These are phyloP conservation scores for Irpex rosettiformis DNA, from an alignment of 1,284 basidiomycete genomes.

Conservation along the genomic window DNA sequence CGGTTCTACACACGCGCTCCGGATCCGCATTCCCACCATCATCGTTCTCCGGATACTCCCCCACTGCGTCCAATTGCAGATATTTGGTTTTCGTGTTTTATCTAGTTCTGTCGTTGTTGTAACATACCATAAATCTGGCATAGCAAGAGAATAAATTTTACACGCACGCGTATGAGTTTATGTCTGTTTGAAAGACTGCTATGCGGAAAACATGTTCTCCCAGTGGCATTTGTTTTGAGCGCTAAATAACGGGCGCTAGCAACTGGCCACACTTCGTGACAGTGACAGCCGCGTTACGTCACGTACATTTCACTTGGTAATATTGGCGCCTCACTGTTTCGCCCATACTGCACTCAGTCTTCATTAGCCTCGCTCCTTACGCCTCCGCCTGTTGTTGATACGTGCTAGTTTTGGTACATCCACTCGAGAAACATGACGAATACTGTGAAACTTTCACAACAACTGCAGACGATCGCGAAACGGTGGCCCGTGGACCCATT, in stretches of 20 bases:
- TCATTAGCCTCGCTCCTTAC: background rate
- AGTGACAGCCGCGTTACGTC: background rate
- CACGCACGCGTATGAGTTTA: too few relatives aligned
- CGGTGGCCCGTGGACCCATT: slow-evolving; percentile 69
- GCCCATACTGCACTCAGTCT: background rate
- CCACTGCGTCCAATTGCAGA: too few relatives aligned
- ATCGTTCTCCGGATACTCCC: too few relatives aligned
- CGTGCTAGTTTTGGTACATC: background rate
- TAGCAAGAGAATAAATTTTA: background rate
- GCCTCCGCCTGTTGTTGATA: background rate
- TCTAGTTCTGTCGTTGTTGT: background rate
- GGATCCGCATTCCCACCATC: background rate
- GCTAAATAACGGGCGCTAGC: too few relatives aligned
- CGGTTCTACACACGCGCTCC: background rate
- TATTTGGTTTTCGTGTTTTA: background rate
- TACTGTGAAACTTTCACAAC: slow-evolving; percentile 41
- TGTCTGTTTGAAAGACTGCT: too few relatives aligned
- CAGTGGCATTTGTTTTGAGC: too few relatives aligned
- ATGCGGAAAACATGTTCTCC: too few relatives aligned
- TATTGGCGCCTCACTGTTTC: background rate
- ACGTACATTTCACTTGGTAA: background rate
- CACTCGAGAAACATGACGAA: slow-evolving; percentile 16
- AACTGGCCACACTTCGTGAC: background rate
- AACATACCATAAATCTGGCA: background rate
- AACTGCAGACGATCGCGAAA: slow-evolving; percentile 49